Percentiles rank a stretch among this genome's conserved stretches.
These are phyloP conservation scores for Vitis amurensis DNA, from an alignment of 164 flowering plant genomes.

Conservation along the genomic window DNA sequence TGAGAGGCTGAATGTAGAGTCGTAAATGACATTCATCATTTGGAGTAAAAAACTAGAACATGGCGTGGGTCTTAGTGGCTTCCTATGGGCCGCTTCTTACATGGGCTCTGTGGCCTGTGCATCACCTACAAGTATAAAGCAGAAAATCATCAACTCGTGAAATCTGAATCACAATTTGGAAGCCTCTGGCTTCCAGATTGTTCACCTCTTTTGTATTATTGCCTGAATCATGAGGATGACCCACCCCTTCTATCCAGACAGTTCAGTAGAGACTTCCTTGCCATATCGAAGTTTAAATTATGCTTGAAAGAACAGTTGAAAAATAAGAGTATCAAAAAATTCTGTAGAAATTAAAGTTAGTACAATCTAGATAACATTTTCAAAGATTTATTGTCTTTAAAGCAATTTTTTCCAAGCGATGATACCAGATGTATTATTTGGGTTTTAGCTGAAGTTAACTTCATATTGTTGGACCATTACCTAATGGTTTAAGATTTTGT, in stretches of 20 bases:
- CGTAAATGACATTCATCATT: background rate
- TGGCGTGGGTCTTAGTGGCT: background rate
- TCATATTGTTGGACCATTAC: no score
- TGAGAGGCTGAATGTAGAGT: no score
- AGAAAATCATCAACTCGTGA: background rate
- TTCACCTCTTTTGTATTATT: no score
- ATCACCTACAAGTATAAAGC: background rate
- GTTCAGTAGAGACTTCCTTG: background rate
- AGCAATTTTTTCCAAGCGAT: background rate
- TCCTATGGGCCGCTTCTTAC: background rate
- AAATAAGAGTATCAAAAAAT: background rate
- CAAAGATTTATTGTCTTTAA: background rate
- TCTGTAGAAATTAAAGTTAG: background rate
- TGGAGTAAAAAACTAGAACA: background rate
- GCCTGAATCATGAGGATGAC: background rate
- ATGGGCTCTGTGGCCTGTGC: background rate
- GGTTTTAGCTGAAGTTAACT: background rate
- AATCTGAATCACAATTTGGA: no score
- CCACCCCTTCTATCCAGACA: no score
- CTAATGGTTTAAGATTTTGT: no score
- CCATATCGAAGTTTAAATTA: background rate
- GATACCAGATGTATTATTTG: background rate
- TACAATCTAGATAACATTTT: background rate
- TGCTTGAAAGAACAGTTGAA: background rate
- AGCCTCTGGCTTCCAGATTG: no score